Evolutionary conservation across 768 basidiomycete genomes (phyloP), one percentile per base, ranked within the genome.

Genomic region (Amylocystis lapponica): DNA sequence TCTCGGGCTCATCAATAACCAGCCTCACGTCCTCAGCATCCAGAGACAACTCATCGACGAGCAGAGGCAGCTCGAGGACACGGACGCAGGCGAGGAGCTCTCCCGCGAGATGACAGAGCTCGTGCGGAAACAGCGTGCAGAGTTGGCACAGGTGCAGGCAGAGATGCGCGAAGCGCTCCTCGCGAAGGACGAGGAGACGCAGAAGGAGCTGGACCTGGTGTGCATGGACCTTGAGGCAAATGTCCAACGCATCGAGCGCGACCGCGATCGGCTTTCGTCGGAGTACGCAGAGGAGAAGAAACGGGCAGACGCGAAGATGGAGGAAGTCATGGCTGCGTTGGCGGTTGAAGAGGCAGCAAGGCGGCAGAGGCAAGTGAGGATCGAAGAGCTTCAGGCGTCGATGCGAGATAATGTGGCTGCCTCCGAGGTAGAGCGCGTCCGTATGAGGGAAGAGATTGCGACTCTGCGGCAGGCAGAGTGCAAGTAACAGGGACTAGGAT

Each of bases 11-110:
- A 51, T 72, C 14, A 57, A 61, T 17, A 67, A 60, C 4, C 57
- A 59, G 21, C 69, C 77, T 0, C 49, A 66, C 3, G 63, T 70
- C 3, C 63, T 81, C 3, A 65, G 65, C 16, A 78, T 81, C 39
- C 79, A 80, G 49, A 60, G 64, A 25, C 78, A 82, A 53, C 60
- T 79, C 11, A 74, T 79, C 2, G 70, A 70, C 41, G 59, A 71
- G 48, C 64, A 63, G 27, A 67, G 68, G 35, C 64, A 70, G 30
- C 67, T 81, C 8, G 63, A 69, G 2, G 64, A 79, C 39, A 80
- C 80, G 3, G 58, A 66, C 3, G 79, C 78, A 1, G 77, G 77
- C 1, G 65, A 59, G 13, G 78, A 78, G 53, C 65, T 82, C 16
- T 66, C 66, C 38, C 66, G 68, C 12, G 77, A 77, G 25, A 53